phyloP scores from a whole-genome alignment of 2,329 filamentous ascomycete genomes.

The Trichoderma sp. region DNA sequence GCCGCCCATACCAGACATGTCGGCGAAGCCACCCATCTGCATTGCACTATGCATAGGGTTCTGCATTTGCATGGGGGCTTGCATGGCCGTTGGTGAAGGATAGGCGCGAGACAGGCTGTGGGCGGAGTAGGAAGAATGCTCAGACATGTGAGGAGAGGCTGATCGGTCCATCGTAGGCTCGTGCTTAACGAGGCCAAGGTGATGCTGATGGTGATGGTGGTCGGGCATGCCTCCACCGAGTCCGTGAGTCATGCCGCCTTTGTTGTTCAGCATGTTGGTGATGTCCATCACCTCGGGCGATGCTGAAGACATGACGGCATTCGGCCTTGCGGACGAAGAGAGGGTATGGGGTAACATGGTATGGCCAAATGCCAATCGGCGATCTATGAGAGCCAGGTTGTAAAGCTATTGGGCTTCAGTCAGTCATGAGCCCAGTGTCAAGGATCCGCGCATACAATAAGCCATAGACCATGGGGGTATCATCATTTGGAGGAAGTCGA shows the following conservation, averaged over 20 bases:
- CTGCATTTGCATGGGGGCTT: slow-evolving; percentile 47
- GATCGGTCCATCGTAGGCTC: slow-evolving; percentile 51
- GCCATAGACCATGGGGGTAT: background rate
- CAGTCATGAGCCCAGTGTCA: background rate
- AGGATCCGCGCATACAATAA: background rate
- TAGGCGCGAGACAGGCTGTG: slow-evolving; percentile 51
- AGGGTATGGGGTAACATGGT: slow-evolving; percentile 19
- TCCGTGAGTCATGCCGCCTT: slow-evolving; percentile 36
- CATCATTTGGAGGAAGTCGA: background rate
- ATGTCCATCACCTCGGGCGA: slow-evolving; percentile 53
- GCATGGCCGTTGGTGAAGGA: slow-evolving; percentile 54
- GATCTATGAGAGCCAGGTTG: background rate
- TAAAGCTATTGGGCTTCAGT: background rate
- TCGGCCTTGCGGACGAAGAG: slow-evolving; percentile 28
- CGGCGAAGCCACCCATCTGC: slow-evolving; percentile 40
- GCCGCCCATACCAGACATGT: slow-evolving; percentile 35
- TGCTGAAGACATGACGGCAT: slow-evolving; percentile 44
- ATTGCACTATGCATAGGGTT: slow-evolving; percentile 43
- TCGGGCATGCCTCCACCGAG: slow-evolving; percentile 34
- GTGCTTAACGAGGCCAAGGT: slow-evolving; percentile 36
- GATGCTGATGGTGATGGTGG: slow-evolving; percentile 30
- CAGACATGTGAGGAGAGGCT: slow-evolving; percentile 58
- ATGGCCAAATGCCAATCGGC: background rate
- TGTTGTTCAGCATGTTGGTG: slow-evolving; percentile 53
- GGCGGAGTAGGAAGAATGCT: slow-evolving; percentile 56